phyloP scores from a whole-genome alignment of 768 basidiomycete genomes.

The Suillus plorans region DNA sequence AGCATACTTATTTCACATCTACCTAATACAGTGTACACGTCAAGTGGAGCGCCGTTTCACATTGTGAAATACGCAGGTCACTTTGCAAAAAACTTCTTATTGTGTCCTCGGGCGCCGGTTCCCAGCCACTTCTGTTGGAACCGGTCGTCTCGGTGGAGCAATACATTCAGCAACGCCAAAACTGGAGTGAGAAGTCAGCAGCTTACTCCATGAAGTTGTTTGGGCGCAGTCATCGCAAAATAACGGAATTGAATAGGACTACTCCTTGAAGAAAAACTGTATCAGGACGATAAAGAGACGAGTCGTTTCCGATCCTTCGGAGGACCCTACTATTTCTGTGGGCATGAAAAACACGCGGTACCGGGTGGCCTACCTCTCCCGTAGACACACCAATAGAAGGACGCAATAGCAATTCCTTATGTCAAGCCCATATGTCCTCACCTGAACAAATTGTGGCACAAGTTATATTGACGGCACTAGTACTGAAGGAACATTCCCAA shows the following conservation, averaged over 20 bases:
- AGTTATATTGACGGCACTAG: neutral
- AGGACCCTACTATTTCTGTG: neutral
- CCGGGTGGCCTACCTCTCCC: neutral
- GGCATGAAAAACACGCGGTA: neutral
- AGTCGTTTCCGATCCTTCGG: neutral
- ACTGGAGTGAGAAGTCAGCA: neutral
- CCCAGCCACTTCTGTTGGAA: neutral
- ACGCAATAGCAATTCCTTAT: too few species aligned
- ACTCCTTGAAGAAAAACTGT: neutral
- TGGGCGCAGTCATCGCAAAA: neutral
- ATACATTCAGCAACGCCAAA: neutral
- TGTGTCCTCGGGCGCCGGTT: neutral
- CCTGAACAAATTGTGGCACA: neutral
- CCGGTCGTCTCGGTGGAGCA: neutral
- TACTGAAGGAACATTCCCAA: neutral
- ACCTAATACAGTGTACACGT: neutral
- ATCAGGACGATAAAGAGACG: neutral
- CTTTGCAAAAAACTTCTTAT: too few species aligned
- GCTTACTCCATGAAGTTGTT: neutral
- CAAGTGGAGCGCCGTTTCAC: too few species aligned
- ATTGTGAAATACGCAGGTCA: too few species aligned
- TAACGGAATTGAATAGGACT: neutral
- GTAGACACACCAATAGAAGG: too few species aligned
- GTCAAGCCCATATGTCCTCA: neutral
- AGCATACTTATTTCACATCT: neutral